Evolutionary conservation across 2,329 filamentous ascomycete genomes (phyloP), one percentile per base, ranked within the genome.

Genomic region (Hypoxylon sp.): DNA sequence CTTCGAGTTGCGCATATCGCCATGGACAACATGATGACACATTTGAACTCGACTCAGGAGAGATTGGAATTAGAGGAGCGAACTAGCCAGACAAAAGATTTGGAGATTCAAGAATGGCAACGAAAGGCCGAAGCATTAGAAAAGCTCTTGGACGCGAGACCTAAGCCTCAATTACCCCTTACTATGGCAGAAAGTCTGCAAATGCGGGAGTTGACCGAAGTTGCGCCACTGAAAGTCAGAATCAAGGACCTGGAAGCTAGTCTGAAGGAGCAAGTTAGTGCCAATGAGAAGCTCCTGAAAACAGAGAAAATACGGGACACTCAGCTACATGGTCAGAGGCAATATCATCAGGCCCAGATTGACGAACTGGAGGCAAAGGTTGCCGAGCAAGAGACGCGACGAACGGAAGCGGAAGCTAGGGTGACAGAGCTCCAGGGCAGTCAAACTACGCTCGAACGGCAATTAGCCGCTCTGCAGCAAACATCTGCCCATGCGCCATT

Each of bases 51-150:
- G 19, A 41, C 38, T 3, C 38, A 41, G 38, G n/a, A 41, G 5
- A 41, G 5, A 7, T 19, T 41, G 38, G 38, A 41, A 41, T 41
- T 41, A 19, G n/a, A 41, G 38, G 38, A 41, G 38, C n/a, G 38
- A 41, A 19, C n/a, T 41, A 41, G n/a, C 38, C n/a, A 9, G n/a
- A 19, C n/a, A n/a, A 41, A 41, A 41, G 38, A 41, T 41, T 41
- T 19, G 38, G 14, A 21, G 7, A 43, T 43, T 43, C 38, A 6
- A 43, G 38, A 43, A 11, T 43, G 38, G 38, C 38, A 21, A 43
- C 0, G 17, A 21, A 43, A 19, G 38, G 38, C 11, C 10, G 38
- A 43, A 43, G 21, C 38, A 19, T 43, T 43, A 17, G 38, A 43
- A 11, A 43, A 43, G 3, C 17, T 21, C 17, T 21, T 43, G 17